Conservation (phyloP, 2,329 filamentous ascomycete genomes). For the Sporothrix brasiliensis region DNA sequence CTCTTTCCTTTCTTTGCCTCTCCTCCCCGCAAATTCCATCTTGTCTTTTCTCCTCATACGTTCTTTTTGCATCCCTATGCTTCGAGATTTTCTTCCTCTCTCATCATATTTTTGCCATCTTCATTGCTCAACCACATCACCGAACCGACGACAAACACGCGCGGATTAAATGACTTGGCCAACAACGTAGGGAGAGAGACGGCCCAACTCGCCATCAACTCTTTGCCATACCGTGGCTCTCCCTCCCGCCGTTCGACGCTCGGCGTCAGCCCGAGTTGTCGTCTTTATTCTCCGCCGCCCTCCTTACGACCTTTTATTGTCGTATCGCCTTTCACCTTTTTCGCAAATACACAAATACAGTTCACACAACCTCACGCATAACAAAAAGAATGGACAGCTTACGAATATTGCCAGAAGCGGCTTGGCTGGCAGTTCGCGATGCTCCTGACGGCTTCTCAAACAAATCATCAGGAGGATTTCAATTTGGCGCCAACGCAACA, state of each 20-base stretch:
- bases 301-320: background rate
- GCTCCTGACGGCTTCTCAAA: slow-evolving; percentile 35
- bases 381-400: slow-evolving; percentile 33
- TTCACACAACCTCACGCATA: slow-evolving; percentile 6
- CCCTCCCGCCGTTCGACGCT: slow-evolving; percentile 24
- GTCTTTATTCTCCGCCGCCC: background rate
- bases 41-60: slow-evolving; percentile 2
- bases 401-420: slow-evolving; percentile 36
- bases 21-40: background rate
- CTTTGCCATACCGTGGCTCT: slow-evolving; percentile 18
- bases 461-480: slow-evolving; percentile 36
- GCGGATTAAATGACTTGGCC: slow-evolving; percentile 52
- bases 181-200: slow-evolving; percentile 41
- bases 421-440: slow-evolving; percentile 42
- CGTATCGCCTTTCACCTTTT: background rate
- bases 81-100: slow-evolving; percentile 33
- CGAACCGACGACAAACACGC: slow-evolving; percentile 39
- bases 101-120: slow-evolving; percentile 34
- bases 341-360: background rate
- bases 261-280: slow-evolving; percentile 29
- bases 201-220: slow-evolving; percentile 40
- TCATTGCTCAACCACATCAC: slow-evolving; percentile 40
- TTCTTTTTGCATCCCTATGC: slow-evolving; percentile 30
- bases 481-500: slow-evolving; percentile 47
- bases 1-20: slow-evolving; percentile 1